These are phyloP conservation scores for Hydnomerulius pinastri DNA, from an alignment of 768 basidiomycete species.

Conservation along the genomic window DNA sequence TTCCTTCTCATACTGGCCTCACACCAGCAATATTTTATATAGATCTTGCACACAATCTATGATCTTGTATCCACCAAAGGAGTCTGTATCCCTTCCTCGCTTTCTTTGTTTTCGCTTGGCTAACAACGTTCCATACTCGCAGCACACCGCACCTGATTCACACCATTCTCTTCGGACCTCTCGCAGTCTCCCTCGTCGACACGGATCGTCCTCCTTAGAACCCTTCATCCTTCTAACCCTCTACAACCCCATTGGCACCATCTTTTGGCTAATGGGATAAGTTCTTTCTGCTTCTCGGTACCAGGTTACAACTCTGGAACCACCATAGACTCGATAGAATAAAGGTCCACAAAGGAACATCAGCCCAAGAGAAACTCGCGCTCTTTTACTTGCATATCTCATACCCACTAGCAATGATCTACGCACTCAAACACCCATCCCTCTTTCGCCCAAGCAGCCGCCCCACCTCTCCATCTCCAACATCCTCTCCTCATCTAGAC, in stretches of 20 bases:
- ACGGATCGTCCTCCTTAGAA: conserved; percentile 80
- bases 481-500: conserved; percentile 32
- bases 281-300: conserved; percentile 31
- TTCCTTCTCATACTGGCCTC: conserved; percentile 12
- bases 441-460: conserved; percentile 66
- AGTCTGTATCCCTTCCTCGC: conserved; percentile 19
- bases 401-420: conserved; percentile 47
- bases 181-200: conserved; percentile 60
- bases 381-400: neutral
- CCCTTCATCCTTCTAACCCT: conserved; percentile 23
- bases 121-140: conserved; percentile 5
- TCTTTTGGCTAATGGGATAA: conserved; percentile 45
- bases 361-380: neutral
- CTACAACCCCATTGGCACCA: conserved; percentile 5
- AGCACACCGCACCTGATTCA: conserved; percentile 33
- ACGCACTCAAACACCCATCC: conserved; percentile 66
- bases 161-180: conserved; percentile 64
- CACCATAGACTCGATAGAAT: conserved; percentile 10
- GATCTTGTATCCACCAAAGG: conserved; percentile 46
- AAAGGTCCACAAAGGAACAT: neutral
- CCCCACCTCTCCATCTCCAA: conserved; percentile 60
- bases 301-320: conserved; percentile 40
- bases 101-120: neutral
- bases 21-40: conserved; percentile 5
- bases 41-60: conserved; percentile 47